These are phyloP conservation scores for Diaporthe amygdali DNA, from an alignment of 2,329 filamentous ascomycete species.

Conservation along the genomic window DNA sequence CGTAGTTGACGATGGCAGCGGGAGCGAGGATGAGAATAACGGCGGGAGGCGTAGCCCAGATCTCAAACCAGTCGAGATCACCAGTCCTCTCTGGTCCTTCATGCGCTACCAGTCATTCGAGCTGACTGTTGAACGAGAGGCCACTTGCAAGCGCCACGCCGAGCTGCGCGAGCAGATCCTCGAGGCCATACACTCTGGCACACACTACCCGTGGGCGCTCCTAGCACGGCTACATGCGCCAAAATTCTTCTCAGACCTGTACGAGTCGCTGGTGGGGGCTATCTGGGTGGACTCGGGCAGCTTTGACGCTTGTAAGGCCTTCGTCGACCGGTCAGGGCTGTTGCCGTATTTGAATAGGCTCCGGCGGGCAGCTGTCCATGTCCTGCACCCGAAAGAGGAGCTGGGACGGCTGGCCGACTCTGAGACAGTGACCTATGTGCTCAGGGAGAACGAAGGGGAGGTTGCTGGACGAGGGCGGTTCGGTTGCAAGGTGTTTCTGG, in stretches of 20 bases:
- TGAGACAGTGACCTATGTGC: constrained; percentile 59
- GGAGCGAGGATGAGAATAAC: constrained; percentile 8
- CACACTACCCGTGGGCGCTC: constrained; percentile 76
- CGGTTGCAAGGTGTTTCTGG: constrained; percentile 56
- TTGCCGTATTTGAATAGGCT: constrained; percentile 66
- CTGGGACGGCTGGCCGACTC: constrained; percentile 63
- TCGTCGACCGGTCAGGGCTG: constrained; percentile 71
- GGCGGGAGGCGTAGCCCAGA: constrained; percentile 29
- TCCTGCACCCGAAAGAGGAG: constrained; percentile 70
- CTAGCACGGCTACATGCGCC: constrained; percentile 69
- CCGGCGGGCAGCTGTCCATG: constrained; percentile 60
- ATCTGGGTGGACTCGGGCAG: constrained; percentile 81
- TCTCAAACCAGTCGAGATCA: constrained; percentile 26
- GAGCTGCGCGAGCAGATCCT: constrained; percentile 54
- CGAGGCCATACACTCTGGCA: constrained; percentile 52
- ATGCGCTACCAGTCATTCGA: constrained; percentile 63
- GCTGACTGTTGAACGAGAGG: constrained; percentile 52
- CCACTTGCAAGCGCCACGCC: constrained; percentile 50
- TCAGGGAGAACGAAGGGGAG: constrained; percentile 34
- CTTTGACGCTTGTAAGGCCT: constrained; percentile 59
- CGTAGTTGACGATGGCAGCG: neutral
- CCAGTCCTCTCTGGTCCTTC: constrained; percentile 67
- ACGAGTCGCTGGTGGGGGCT: constrained; percentile 82
- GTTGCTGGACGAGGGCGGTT: constrained; percentile 32
- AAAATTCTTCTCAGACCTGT: constrained; percentile 84